Percentiles rank a stretch among this genome's conserved stretches.
These are phyloP conservation scores for Cyberlindnera maritima DNA, from an alignment of 805 yeast genomes.

Conservation along the genomic window DNA sequence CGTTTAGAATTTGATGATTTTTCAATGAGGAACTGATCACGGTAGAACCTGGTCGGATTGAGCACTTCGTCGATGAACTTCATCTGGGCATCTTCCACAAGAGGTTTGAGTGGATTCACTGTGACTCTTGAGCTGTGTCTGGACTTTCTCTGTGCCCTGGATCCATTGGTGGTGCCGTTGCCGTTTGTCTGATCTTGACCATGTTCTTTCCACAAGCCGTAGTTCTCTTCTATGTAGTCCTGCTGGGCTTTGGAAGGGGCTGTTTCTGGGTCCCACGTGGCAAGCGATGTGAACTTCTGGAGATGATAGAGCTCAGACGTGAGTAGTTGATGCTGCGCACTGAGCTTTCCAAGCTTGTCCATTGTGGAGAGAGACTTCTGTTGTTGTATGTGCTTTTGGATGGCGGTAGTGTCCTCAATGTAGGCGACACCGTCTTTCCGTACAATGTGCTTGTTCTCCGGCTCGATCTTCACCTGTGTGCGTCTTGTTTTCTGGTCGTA, in stretches of 20 bases:
- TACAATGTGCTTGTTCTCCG: conserved; percentile 3
- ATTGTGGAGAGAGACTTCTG: conserved; percentile 3
- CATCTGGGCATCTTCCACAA: conserved; percentile 15
- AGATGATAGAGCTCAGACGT: conserved; percentile 65
- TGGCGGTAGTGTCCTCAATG: conserved; percentile 9
- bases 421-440: conserved; percentile 10
- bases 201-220: conserved; percentile 29
- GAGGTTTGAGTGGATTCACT: conserved; percentile 17
- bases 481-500: conserved; percentile 7
- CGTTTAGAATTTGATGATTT: conserved; percentile 1
- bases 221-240: conserved; percentile 30
- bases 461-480: neutral
- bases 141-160: conserved; percentile 12
- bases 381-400: conserved; percentile 3
- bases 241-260: conserved; percentile 34
- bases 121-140: conserved; percentile 26
- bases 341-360: conserved; percentile 13
- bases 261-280: conserved; percentile 60
- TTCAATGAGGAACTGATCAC: conserved; percentile 19
- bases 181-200: conserved; percentile 3
- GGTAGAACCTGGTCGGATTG: conserved; percentile 24
- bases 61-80: conserved; percentile 16
- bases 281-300: conserved; percentile 56
- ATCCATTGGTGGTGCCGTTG: neutral
- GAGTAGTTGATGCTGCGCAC: conserved; percentile 39